Percentiles rank a stretch among this genome's conserved stretches.
phyloP scores from a whole-genome alignment of 192 early-diverging fungal species.

The Gryganskiella cystojenkinii region DNA sequence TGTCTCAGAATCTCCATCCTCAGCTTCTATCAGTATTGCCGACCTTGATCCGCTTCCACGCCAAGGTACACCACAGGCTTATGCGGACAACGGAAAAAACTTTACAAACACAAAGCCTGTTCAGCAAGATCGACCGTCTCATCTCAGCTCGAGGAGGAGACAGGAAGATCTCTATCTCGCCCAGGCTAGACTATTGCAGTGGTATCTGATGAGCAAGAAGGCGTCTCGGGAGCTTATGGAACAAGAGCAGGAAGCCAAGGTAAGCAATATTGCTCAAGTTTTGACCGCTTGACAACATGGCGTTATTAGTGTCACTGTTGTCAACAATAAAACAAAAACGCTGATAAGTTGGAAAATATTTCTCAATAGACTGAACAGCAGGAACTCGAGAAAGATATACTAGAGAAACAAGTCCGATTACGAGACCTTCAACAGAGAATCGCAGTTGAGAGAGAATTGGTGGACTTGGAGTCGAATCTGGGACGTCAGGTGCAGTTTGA shows the following conservation, averaged over 20 bases:
- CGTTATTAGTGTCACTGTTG: not conserved
- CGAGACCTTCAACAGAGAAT: constrained; percentile 15
- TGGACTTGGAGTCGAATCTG: constrained; percentile 16
- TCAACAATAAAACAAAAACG: not conserved
- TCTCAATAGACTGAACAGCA: too few species aligned
- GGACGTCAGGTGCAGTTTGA: constrained; percentile 11
- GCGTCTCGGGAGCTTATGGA: constrained; percentile 9
- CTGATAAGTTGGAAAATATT: not conserved
- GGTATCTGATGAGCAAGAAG: constrained; percentile 19
- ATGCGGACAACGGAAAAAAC: not conserved
- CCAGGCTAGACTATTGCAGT: constrained; percentile 38
- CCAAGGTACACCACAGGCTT: too few species aligned
- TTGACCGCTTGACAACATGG: not conserved
- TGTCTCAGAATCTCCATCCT: too few species aligned
- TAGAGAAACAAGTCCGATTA: constrained; percentile 13
- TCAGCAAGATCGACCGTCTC: constrained; percentile 10
- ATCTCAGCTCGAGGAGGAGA: constrained; percentile 1
- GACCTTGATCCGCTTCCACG: too few species aligned
- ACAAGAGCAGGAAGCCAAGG: constrained; percentile 27
- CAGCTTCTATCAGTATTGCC: too few species aligned
- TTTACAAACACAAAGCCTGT: constrained; percentile 8
- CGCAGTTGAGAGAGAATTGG: constrained; percentile 23
- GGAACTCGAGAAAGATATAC: not conserved
- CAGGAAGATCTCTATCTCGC: constrained; percentile 45
- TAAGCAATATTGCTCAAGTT: constrained; percentile 1